phyloP scores from a whole-genome alignment of 768 basidiomycete genomes.

The Suillus ampliporus region DNA sequence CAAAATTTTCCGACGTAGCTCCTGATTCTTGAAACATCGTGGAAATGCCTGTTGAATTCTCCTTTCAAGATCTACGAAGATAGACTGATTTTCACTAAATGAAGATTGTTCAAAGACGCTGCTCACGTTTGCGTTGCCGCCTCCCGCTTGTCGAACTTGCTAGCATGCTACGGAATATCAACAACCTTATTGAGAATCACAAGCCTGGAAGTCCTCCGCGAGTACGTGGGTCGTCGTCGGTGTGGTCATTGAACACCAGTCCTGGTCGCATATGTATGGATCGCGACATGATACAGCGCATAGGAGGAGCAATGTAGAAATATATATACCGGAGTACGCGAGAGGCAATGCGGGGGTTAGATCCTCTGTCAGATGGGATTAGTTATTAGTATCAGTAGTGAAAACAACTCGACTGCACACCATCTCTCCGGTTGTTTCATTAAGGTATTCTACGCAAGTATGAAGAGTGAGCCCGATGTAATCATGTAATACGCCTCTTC shows the following conservation, averaged over 20 bases:
- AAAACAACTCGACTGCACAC: constrained; percentile 41
- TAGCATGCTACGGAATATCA: constrained; percentile 66
- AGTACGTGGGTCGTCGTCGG: constrained; percentile 39
- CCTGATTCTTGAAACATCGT: no score
- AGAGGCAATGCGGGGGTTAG: constrained; percentile 88
- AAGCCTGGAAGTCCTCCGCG: constrained; percentile 47
- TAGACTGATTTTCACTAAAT: not conserved
- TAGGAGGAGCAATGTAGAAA: constrained; percentile 82
- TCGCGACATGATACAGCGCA: constrained; percentile 89
- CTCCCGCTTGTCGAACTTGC: constrained; percentile 89
- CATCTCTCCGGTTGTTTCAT: constrained; percentile 93
- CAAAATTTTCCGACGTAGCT: no score
- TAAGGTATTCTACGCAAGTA: no score
- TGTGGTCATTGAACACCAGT: constrained; percentile 81
- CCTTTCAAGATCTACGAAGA: constrained; percentile 76
- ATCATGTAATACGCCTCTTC: constrained; percentile 90
- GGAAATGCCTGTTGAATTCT: no score
- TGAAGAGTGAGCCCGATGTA: constrained; percentile 96
- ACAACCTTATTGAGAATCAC: constrained; percentile 64
- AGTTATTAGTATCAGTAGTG: not conserved
- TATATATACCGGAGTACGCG: no score
- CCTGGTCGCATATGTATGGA: constrained; percentile 88
- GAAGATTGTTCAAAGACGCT: not conserved
- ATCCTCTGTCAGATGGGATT: constrained; percentile 35
- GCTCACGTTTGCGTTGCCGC: constrained; percentile 79